phyloP scores from a whole-genome alignment of 306 rosid species.

The Lathyrus sativus region DNA sequence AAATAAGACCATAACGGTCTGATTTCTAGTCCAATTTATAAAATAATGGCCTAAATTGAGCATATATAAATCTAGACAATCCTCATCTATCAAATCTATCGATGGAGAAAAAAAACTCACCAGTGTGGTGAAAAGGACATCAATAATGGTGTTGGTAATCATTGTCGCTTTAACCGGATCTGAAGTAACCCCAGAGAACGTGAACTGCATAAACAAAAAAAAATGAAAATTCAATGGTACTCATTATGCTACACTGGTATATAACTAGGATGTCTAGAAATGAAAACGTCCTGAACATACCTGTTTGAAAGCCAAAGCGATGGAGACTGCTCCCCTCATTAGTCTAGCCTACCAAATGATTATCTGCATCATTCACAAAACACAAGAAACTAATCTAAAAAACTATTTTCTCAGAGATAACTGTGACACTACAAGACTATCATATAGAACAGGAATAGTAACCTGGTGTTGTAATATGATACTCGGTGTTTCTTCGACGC shows the following conservation, averaged over 20 bases:
- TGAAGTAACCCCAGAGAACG: constrained; percentile 72
- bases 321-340: constrained; percentile 91
- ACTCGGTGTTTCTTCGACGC: constrained; percentile 40
- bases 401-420: not conserved
- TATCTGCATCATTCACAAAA: constrained; percentile 47
- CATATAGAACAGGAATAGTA: constrained; percentile 20
- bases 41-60: not conserved
- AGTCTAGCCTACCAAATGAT: constrained; percentile 96
- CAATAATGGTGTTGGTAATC: constrained; percentile 79
- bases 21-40: not conserved
- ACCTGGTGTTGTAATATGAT: constrained; percentile 78
- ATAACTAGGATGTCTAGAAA: constrained; percentile 4
- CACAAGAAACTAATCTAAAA: not conserved
- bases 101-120: constrained; percentile 45
- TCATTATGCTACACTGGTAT: not conserved
- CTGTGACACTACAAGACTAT: not conserved
- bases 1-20: too few relatives aligned
- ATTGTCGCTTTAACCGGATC: constrained; percentile 75
- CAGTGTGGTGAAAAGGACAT: constrained; percentile 83
- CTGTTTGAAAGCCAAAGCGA: constrained; percentile 94
- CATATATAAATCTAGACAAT: not conserved
- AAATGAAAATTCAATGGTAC: constrained; percentile 1
- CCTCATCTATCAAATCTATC: too few relatives aligned
- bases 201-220: constrained; percentile 71
- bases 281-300: constrained; percentile 38